These are phyloP conservation scores for Dovyalis caffra DNA, from an alignment of 345 rosid genomes.

Conservation along the genomic window DNA sequence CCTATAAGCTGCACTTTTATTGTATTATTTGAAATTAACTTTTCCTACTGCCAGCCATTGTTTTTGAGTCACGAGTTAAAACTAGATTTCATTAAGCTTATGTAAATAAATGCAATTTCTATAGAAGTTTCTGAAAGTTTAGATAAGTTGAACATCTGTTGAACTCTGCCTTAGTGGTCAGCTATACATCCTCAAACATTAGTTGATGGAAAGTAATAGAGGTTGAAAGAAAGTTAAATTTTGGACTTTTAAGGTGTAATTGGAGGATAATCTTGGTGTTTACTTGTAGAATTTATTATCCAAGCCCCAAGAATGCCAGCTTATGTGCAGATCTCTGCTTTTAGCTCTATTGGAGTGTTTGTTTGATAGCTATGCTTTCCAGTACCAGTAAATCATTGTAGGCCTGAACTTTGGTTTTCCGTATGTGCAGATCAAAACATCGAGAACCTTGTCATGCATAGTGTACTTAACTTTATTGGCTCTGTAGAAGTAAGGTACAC, in stretches of 20 bases:
- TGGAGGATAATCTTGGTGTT: neutral
- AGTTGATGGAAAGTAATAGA: neutral
- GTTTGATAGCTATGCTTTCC: neutral
- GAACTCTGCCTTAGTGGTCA: neutral
- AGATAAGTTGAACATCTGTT: neutral
- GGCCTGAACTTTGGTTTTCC: conserved; percentile 26
- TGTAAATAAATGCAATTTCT: neutral
- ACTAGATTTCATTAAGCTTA: neutral
- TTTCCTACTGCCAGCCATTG: too few relatives aligned
- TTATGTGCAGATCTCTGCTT: neutral
- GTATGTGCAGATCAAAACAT: conserved; percentile 65
- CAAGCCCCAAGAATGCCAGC: neutral
- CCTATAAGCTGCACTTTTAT: neutral
- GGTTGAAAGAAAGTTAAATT: neutral
- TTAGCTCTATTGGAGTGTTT: neutral
- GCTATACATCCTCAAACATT: neutral
- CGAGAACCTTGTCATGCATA: conserved; percentile 70
- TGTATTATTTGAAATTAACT: neutral
- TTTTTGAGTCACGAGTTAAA: neutral
- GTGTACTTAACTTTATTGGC: conserved; percentile 70
- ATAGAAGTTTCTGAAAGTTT: neutral
- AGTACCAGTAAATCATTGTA: neutral
- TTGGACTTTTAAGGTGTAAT: neutral
- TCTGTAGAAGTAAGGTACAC: conserved; percentile 75
- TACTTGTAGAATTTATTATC: neutral